Evolutionary conservation across 257 asterid genomes (phyloP).

Genomic region (Solanum sejunctum): DNA sequence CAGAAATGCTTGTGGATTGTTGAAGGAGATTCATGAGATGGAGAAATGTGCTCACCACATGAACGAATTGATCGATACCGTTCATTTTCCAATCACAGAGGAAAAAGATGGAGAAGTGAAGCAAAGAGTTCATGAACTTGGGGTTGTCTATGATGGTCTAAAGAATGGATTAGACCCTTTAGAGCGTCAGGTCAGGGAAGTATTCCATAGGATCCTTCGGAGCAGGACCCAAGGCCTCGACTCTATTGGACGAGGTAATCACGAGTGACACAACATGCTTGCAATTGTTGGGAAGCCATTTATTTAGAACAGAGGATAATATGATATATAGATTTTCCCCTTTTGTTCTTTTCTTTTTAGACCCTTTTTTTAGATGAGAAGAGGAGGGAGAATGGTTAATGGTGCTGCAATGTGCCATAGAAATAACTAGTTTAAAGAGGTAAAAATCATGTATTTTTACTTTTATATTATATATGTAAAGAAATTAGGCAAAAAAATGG

Average conservation of each 20-base stretch:
- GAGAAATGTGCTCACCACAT: constrained; percentile 46
- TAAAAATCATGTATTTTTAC: constrained; percentile 2
- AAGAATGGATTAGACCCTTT: constrained; percentile 72
- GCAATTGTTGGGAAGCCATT: neutral
- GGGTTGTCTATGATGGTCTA: constrained; percentile 31
- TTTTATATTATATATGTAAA: constrained; percentile 2
- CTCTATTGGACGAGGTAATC: constrained; percentile 25
- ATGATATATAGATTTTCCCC: constrained; percentile 16
- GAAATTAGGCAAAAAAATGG: neutral
- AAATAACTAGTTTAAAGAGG: constrained; percentile 12
- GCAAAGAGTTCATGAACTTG: constrained; percentile 48
- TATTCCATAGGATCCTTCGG: constrained; percentile 64
- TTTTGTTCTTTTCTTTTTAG: neutral
- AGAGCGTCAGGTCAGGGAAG: constrained; percentile 71
- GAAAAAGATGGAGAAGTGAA: constrained; percentile 62
- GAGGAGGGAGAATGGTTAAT: constrained; percentile 2
- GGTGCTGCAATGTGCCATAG: constrained; percentile 9
- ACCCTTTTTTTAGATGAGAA: neutral
- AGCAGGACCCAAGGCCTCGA: constrained; percentile 65
- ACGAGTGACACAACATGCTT: constrained; percentile 4
- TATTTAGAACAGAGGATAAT: neutral
- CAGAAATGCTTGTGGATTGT: constrained; percentile 56
- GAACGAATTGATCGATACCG: constrained; percentile 50
- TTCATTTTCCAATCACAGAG: constrained; percentile 48
- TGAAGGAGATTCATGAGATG: constrained; percentile 74